phyloP scores from a whole-genome alignment of 2,329 filamentous ascomycete genomes.

The Cadophora malorum region DNA sequence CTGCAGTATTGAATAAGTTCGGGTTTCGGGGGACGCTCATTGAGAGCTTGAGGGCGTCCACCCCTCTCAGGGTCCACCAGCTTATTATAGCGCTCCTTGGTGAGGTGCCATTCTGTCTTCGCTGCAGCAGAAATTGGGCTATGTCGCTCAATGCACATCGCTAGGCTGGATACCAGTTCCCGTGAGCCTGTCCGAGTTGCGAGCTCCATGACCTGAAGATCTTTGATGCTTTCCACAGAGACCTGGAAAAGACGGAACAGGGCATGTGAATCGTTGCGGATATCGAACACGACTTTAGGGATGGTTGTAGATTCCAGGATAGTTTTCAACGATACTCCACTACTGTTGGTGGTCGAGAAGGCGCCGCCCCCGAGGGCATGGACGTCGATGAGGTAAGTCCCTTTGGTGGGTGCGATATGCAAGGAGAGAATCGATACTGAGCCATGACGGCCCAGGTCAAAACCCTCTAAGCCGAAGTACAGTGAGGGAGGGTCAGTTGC shows the following conservation, averaged over 20 bases:
- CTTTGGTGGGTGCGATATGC: constrained; percentile 44
- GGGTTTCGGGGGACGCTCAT: too few species aligned
- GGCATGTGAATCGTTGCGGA: constrained; percentile 65
- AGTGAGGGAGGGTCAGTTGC: constrained; percentile 47
- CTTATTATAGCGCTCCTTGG: too few species aligned
- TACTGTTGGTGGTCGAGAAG: not conserved
- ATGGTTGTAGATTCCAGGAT: constrained; percentile 54
- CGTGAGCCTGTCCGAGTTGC: too few species aligned
- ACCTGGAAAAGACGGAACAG: constrained; percentile 57
- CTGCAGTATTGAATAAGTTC: too few species aligned
- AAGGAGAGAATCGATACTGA: constrained; percentile 45
- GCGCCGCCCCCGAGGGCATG: constrained; percentile 28
- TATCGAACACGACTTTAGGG: constrained; percentile 62
- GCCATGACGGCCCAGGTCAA: constrained; percentile 42
- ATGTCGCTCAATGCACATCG: too few species aligned
- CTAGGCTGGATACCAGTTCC: too few species aligned
- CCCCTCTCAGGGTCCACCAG: too few species aligned
- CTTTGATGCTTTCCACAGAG: too few species aligned
- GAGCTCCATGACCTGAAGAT: too few species aligned
- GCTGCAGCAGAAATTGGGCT: too few species aligned
- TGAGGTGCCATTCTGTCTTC: too few species aligned
- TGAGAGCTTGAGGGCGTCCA: too few species aligned
- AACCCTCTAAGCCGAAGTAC: constrained; percentile 53
- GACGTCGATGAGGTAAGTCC: constrained; percentile 52
- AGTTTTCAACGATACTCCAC: constrained; percentile 42